These are phyloP conservation scores for Zymoseptoria pseudotritici DNA, from an alignment of 2,329 filamentous ascomycete genomes.

Conservation along the genomic window DNA sequence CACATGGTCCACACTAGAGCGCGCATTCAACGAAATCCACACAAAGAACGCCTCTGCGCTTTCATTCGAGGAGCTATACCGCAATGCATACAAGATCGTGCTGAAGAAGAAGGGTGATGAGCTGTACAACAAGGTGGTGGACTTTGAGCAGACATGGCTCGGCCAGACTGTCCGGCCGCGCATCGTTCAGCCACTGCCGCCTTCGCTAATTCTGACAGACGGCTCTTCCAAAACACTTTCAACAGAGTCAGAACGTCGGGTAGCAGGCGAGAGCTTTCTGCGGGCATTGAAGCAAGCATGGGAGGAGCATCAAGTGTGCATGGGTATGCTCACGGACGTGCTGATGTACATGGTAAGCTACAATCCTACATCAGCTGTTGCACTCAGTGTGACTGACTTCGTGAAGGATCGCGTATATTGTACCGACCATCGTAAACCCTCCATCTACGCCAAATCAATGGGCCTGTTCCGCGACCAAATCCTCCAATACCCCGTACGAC, in stretches of 20 bases:
- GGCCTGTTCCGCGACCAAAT: slow-evolving; percentile 83
- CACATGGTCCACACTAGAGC: slow-evolving; percentile 69
- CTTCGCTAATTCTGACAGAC: slow-evolving; percentile 52
- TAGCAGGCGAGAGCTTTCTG: slow-evolving; percentile 76
- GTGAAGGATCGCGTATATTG: slow-evolving; percentile 70
- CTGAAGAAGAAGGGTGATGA: slow-evolving; percentile 76
- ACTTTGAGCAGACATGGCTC: slow-evolving; percentile 79
- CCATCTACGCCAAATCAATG: slow-evolving; percentile 79
- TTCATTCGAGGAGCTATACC: slow-evolving; percentile 93
- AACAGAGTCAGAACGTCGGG: slow-evolving; percentile 69
- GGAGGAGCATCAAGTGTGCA: slow-evolving; percentile 83
- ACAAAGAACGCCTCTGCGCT: slow-evolving; percentile 81
- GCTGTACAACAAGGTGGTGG: slow-evolving; percentile 72
- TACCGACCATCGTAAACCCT: slow-evolving; percentile 62
- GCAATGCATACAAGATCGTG: slow-evolving; percentile 88
- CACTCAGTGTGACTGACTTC: slow-evolving; percentile 17
- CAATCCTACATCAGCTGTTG: neutral
- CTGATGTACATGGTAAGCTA: slow-evolving; percentile 72
- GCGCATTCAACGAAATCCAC: slow-evolving; percentile 80
- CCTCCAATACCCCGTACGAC: slow-evolving; percentile 53
- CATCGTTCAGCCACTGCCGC: slow-evolving; percentile 64
- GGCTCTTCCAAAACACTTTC: slow-evolving; percentile 33
- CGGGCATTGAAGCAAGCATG: slow-evolving; percentile 68
- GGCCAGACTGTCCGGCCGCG: slow-evolving; percentile 61
- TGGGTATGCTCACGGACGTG: slow-evolving; percentile 95